A percentile compares a stretch with the other conserved stretches of the same genome.
Conservation (phyloP, 2,329 filamentous ascomycete species). For the Trichocomaceae sp. region DNA sequence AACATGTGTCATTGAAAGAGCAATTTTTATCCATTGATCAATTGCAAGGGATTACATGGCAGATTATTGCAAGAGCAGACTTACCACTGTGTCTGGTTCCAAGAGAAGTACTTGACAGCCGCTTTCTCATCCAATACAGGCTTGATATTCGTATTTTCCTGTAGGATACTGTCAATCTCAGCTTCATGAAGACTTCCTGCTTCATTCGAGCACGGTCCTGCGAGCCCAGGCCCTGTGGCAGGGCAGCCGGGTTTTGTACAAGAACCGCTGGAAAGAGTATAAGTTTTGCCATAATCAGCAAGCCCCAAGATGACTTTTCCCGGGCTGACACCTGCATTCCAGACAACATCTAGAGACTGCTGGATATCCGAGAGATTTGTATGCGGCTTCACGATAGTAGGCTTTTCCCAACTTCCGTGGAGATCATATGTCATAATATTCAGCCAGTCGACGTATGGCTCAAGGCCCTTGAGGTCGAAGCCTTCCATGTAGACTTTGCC, state of each 20-base stretch:
- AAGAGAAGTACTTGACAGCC: conserved; percentile 15
- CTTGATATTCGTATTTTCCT: conserved; percentile 14
- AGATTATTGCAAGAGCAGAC: background rate
- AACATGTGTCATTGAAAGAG: background rate
- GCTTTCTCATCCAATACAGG: conserved; percentile 18
- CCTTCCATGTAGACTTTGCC: conserved; percentile 16
- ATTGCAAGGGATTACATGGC: background rate
- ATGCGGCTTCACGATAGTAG: conserved; percentile 6
- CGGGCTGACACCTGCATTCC: conserved; percentile 23
- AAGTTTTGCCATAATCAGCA: conserved; percentile 26
- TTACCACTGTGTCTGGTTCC: conserved; percentile 15
- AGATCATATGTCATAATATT: conserved; percentile 17
- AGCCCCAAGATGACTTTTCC: conserved; percentile 24
- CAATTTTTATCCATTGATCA: background rate
- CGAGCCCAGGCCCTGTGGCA: conserved; percentile 17
- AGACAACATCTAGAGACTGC: conserved; percentile 21
- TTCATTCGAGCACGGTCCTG: conserved; percentile 19
- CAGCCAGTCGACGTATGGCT: conserved; percentile 14
- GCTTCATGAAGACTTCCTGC: conserved; percentile 19
- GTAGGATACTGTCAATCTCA: conserved; percentile 23
- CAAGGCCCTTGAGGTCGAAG: conserved; percentile 22
- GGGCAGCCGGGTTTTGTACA: conserved; percentile 21
- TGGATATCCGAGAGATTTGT: conserved; percentile 13
- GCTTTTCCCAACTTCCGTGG: conserved; percentile 24
- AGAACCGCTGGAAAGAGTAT: conserved; percentile 18